Evolutionary conservation across 352 stramenopile genomes (phyloP).

Genomic region (Globisporangium abappressorium): DNA sequence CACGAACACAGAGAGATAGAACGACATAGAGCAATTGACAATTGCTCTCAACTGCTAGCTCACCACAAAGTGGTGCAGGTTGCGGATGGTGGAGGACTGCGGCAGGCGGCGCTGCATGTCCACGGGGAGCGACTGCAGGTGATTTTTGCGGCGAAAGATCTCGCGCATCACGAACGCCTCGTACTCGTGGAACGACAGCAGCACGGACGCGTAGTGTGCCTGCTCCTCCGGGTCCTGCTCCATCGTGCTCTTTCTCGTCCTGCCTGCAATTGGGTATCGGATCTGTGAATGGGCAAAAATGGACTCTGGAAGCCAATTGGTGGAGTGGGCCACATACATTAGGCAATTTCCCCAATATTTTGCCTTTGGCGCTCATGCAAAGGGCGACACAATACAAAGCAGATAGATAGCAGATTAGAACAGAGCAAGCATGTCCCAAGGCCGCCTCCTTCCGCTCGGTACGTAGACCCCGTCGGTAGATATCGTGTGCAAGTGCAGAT

Average conservation of each 20-base stretch:
- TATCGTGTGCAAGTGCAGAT: too few relatives aligned
- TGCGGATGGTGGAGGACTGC: slow-evolving; percentile 65
- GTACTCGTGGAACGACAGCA: slow-evolving; percentile 86
- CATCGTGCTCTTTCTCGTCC: slow-evolving; percentile 18
- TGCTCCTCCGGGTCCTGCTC: slow-evolving; percentile 71
- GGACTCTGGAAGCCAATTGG: neutral
- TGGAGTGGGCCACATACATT: slow-evolving; percentile 19
- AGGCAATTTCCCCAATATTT: neutral
- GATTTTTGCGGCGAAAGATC: slow-evolving; percentile 80
- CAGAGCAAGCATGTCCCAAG: slow-evolving; percentile 56
- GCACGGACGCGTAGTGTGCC: slow-evolving; percentile 80
- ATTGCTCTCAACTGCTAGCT: too few relatives aligned
- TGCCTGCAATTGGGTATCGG: neutral
- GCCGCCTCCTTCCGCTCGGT: slow-evolving; percentile 80
- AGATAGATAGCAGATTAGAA: slow-evolving; percentile 4
- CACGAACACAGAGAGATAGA: neutral
- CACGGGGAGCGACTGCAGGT: slow-evolving; percentile 65
- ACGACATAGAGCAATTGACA: too few relatives aligned
- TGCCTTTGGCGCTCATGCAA: neutral
- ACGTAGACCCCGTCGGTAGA: slow-evolving; percentile 1
- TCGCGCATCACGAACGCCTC: slow-evolving; percentile 80
- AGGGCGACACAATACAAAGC: slow-evolving; percentile 4
- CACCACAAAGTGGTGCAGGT: slow-evolving; percentile 69
- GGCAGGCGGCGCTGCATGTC: slow-evolving; percentile 77
- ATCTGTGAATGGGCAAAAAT: slow-evolving; percentile 1